Base-by-base conservation (phyloP, 1,284 basidiomycete genomes). In the Ceratobasidium papillatum region DNA sequence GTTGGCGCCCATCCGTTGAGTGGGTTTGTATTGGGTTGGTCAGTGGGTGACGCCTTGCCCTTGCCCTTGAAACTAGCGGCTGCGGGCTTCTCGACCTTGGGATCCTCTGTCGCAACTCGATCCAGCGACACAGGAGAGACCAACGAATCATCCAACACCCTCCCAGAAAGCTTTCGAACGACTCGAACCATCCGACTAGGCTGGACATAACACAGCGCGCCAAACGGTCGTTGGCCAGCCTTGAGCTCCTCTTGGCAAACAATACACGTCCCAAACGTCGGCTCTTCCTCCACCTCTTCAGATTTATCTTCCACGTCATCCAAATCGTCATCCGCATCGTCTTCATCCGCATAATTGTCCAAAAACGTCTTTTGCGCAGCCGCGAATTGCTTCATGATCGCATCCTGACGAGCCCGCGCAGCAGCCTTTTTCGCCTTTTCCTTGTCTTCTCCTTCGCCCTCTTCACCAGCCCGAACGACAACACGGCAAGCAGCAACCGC, bases 181-280 rank as follows among this genome's bases (percentile, higher is more conserved):
- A 87, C 88, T 56, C 96, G 89, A 43, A 99, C 86, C 69, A 96
- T 84, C 47, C 94, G 88, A 81, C 96, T 98, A 0, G 95, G 91
- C 81, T 99, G 97, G 4, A 99, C 81, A 75, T 97, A 86, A 0
- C 93, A 94, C n/a, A 99, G 87, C 61, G 90, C 90, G 14, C 98
- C 98, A 80, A 98, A 99, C 0, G 94, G 86, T 75, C 89, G 87
- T 14, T 87, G 84, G 2, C 71, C 71, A 27, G 58, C 58, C 59
- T 54, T 62, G 62, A 99, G 88, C 76, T 95, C 93, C 81, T 99
- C 98, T 81, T 99, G 98, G 79, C 98, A 99, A 8, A 99, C 94
- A 77, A 99, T 99, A 81, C 98, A 99, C 32, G 91, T 93, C 0
- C 97, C 98, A 91, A 30, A 89, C 27, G 73, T 75, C n/a, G 86